A percentile compares a stretch with the other conserved stretches of the same genome.
phyloP scores from a whole-genome alignment of 768 basidiomycete species.

The Leucocoprinus leucothites region DNA sequence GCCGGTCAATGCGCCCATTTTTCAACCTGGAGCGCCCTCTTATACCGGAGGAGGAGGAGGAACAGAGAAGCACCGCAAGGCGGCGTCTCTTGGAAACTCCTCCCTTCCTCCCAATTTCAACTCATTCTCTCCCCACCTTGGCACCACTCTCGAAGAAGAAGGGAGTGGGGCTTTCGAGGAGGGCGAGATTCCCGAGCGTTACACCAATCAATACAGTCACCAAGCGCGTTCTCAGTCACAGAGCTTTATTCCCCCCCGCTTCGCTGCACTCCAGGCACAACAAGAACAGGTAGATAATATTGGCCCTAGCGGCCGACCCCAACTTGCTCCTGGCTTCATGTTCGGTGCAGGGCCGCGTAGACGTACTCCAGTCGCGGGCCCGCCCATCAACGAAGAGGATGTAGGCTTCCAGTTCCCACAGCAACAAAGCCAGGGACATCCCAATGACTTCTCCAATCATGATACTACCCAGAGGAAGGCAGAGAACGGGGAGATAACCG shows the following conservation, averaged over 20 bases:
- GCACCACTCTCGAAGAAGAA: conserved; percentile 79
- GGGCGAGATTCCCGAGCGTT: conserved; percentile 70
- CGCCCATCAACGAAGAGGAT: conserved; percentile 80
- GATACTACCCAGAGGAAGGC: conserved; percentile 50
- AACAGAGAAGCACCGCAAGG: conserved; percentile 75
- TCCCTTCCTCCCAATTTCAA: conserved; percentile 59
- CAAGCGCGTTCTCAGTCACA: conserved; percentile 77
- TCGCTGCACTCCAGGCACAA: conserved; percentile 74
- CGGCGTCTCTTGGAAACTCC: conserved; percentile 65
- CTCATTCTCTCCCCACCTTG: conserved; percentile 76
- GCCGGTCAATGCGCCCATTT: conserved; percentile 66
- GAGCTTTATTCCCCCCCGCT: conserved; percentile 86
- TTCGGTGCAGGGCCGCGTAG: conserved; percentile 65
- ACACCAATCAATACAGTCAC: conserved; percentile 51
- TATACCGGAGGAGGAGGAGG: conserved; percentile 24
- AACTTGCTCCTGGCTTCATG: conserved; percentile 89
- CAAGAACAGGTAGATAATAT: conserved; percentile 61
- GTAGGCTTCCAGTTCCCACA: conserved; percentile 81
- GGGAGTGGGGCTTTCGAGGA: conserved; percentile 74
- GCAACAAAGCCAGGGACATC: conserved; percentile 38
- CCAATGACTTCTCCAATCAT: conserved; percentile 22
- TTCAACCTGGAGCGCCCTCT: conserved; percentile 61
- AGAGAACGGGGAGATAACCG: conserved; percentile 75
- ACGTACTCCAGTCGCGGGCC: conserved; percentile 55
- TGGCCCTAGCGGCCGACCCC: conserved; percentile 79